phyloP scores from a whole-genome alignment of 306 rosid genomes.

The Glycine tomentella region DNA sequence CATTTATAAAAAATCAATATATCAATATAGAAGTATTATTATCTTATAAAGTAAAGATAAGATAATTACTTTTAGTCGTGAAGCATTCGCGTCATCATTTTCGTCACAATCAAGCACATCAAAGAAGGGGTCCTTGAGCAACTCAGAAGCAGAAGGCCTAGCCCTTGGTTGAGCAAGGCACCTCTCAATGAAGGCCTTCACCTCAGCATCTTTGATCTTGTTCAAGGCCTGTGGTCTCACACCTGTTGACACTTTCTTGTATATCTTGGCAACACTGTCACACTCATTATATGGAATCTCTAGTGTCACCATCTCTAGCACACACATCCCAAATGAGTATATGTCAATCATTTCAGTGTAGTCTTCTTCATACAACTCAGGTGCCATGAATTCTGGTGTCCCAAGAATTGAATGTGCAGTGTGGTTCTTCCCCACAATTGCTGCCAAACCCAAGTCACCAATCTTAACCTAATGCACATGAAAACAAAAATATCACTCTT shows the following conservation, averaged over 20 bases:
- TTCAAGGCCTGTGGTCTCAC: conserved; percentile 69
- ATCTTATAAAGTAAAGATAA: background rate
- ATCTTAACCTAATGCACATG: conserved; percentile 70
- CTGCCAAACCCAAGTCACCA: conserved; percentile 93
- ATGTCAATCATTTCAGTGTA: conserved; percentile 91
- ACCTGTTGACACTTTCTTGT: conserved; percentile 79
- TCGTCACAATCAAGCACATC: conserved; percentile 56
- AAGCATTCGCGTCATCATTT: conserved; percentile 24
- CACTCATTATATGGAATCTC: conserved; percentile 92
- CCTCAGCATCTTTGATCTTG: conserved; percentile 65
- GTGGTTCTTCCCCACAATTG: conserved; percentile 82
- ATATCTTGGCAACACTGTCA: conserved; percentile 80
- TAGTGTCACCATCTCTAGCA: conserved; percentile 82
- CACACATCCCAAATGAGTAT: conserved; percentile 92
- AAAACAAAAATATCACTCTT: background rate
- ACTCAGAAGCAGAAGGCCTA: conserved; percentile 80
- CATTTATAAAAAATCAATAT: background rate
- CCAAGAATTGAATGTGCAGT: conserved; percentile 86
- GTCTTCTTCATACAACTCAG: conserved; percentile 80
- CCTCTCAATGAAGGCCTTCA: conserved; percentile 73
- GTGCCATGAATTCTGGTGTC: conserved; percentile 94
- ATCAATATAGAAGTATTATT: background rate
- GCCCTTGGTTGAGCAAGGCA: conserved; percentile 75
- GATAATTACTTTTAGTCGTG: background rate
- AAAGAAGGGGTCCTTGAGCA: conserved; percentile 76